Conservation (phyloP, 164 flowering plant genomes). For the Chimonanthus praecox region DNA sequence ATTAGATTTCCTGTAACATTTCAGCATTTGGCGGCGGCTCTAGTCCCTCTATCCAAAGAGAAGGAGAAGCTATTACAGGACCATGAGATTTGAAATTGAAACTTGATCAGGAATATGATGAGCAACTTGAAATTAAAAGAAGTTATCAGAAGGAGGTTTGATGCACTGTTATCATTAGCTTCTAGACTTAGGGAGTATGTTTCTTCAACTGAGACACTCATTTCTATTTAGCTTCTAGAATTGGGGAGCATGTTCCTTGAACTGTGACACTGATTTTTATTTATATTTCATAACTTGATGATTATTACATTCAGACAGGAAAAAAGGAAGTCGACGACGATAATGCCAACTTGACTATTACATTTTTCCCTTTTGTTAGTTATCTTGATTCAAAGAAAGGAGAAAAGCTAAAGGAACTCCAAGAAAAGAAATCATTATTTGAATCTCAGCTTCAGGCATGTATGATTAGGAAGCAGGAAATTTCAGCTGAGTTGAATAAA, state of each 20-base stretch:
- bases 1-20: slow-evolving; percentile 15
- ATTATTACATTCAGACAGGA: neutral
- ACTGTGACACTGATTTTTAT: neutral
- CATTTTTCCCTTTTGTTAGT: slow-evolving; percentile 30
- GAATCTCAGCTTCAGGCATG: slow-evolving; percentile 57
- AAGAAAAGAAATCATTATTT: slow-evolving; percentile 49
- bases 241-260: slow-evolving; percentile 54
- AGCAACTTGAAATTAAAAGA: slow-evolving; percentile 43
- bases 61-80: slow-evolving; percentile 51
- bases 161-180: slow-evolving; percentile 29
- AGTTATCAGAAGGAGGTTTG: slow-evolving; percentile 58
- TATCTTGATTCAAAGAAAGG: slow-evolving; percentile 61
- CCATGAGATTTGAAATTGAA: slow-evolving; percentile 52
- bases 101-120: slow-evolving; percentile 48
- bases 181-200: slow-evolving; percentile 77
- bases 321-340: too few relatives aligned
- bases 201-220: slow-evolving; percentile 1
- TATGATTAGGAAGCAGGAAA: slow-evolving; percentile 47
- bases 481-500: slow-evolving; percentile 48
- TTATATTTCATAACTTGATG: neutral
- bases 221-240: slow-evolving; percentile 46
- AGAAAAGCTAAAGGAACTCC: slow-evolving; percentile 62
- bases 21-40: slow-evolving; percentile 74
- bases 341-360: neutral
- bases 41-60: slow-evolving; percentile 59